Conservation (phyloP, 2,329 filamentous ascomycete species). For the Cladophialophora immunda region DNA sequence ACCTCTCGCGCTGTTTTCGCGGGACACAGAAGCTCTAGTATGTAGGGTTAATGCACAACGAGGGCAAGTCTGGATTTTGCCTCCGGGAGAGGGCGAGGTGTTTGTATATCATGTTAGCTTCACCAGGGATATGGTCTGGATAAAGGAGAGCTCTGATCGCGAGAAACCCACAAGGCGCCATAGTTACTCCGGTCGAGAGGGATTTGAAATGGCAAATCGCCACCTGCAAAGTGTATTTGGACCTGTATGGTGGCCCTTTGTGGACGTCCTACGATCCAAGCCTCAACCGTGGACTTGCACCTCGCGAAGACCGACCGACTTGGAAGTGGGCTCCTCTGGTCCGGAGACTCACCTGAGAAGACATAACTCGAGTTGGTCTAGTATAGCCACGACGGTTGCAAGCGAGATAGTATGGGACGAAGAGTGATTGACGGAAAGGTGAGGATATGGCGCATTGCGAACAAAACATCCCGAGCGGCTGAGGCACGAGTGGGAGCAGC, state of each 20-base stretch:
- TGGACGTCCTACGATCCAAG: background rate
- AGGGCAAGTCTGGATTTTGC: background rate
- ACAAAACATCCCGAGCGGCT: conserved; percentile 14
- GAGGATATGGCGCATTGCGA: conserved; percentile 13
- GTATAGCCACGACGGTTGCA: background rate
- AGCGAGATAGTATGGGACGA: background rate
- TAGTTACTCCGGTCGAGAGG: conserved; percentile 12
- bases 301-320: background rate
- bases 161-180: background rate
- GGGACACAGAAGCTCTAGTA: background rate
- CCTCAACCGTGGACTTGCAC: background rate
- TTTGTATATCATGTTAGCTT: conserved; percentile 28
- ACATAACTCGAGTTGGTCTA: background rate
- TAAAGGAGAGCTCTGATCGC: conserved; percentile 12
- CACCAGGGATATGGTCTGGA: background rate
- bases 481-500: background rate
- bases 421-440: conserved; percentile 5
- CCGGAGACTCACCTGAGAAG: conserved; percentile 11
- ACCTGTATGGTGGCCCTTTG: background rate
- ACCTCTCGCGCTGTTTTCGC: conserved; percentile 6
- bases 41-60: conserved; percentile 4
- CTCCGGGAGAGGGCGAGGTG: conserved; percentile 2
- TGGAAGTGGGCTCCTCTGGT: background rate
- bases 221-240: conserved; percentile 10
- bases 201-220: conserved; percentile 19